Base-by-base conservation (phyloP, 2,329 filamentous ascomycete species). In the Colletotrichum gloeosporioides region DNA sequence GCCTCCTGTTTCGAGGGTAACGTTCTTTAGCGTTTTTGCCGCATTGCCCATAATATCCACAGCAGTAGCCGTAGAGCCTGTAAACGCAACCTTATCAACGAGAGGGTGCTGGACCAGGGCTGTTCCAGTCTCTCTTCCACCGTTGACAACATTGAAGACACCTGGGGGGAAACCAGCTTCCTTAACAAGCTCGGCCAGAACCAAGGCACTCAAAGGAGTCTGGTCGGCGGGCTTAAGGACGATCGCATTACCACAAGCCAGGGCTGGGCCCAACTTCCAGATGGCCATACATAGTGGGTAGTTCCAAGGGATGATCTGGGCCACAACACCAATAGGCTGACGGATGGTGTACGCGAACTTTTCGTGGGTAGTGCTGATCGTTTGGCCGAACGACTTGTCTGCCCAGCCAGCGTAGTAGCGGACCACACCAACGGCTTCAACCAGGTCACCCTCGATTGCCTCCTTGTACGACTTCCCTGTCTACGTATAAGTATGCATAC, bases 11-110 rank as follows among this genome's bases (percentile, higher is more conserved):
- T 93, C 92, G 15, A 93, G 87, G 3, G 91, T 93, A 74, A 93
- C 91, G 80, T 92, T 93, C 85, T 93, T 93, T 80, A 92, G 85
- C 78, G 87, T 94, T 2, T 89, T 84, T 27, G 91, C 89, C 0
- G 94, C 94, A 84, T 91, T 89, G 82, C 94, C 94, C 93, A 96
- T 95, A 78, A 96, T 94, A 70, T 93, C 89, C 74, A 91, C 90
- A 10, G 92, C 95, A 1, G 94, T 96, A 2, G 87, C 86, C 0
- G 94, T 96, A 12, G 92, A 94, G 59, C 95, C 95, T 0, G 94
- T 96, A 78, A 96, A 96, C 0, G 94, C 93, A 77, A 96, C 88
- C 87, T 96, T 96, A 81, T 95, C 92, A n/a, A 96, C 89, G 55
- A 90, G 90, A 36, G 91, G 85, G 81, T 96, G 94, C 65, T 89